Conservation (phyloP, 2,329 filamentous ascomycete species). For the Grosmannia serpens region DNA sequence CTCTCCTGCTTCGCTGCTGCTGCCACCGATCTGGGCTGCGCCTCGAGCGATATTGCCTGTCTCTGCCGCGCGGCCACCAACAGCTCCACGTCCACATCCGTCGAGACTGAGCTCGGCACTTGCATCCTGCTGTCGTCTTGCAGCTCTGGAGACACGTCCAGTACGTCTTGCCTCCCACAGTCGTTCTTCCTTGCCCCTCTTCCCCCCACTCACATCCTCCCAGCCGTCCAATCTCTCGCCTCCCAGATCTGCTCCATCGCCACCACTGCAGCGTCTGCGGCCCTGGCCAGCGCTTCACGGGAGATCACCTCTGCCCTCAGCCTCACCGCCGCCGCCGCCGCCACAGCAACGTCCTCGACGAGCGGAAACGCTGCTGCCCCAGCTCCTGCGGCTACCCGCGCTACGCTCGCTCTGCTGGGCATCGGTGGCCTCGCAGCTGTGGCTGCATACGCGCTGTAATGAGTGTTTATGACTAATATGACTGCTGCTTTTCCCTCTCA, state of each 20-base stretch:
- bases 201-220: too few relatives aligned
- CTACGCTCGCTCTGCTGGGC: constrained; percentile 7
- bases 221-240: constrained; percentile 5
- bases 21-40: constrained; percentile 13
- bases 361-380: background rate
- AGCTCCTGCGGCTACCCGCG: constrained; percentile 2
- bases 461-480: background rate
- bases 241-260: constrained; percentile 9
- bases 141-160: background rate
- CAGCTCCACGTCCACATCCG: background rate
- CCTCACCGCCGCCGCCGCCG: background rate
- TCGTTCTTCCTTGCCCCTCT: background rate
- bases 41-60: constrained; percentile 15
- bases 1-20: constrained; percentile 13
- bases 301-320: constrained; percentile 5
- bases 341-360: background rate
- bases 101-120: constrained; percentile 8
- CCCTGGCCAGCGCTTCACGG: constrained; percentile 6
- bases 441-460: constrained; percentile 6
- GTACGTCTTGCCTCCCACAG: background rate
- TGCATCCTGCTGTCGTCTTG: constrained; percentile 11
- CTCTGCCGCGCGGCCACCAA: constrained; percentile 12
- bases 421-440: constrained; percentile 8
- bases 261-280: constrained; percentile 2
- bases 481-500: background rate